A percentile compares a stretch with the other conserved stretches of the same genome.
These are phyloP conservation scores for Hamamelis virginiana DNA, from an alignment of 164 flowering plant species.

Conservation along the genomic window DNA sequence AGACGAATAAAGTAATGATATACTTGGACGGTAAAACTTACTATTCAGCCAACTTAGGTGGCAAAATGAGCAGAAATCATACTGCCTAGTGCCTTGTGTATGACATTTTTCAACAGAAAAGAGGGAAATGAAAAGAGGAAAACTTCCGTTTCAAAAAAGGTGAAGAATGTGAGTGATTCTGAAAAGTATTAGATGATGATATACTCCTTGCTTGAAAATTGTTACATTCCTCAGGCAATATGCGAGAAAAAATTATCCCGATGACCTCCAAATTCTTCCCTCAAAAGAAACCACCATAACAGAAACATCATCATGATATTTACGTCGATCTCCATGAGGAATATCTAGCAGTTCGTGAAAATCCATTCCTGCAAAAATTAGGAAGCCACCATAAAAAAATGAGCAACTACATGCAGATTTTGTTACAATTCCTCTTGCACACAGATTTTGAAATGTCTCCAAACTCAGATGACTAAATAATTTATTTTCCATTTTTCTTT, in stretches of 20 bases:
- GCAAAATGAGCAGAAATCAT: too few relatives aligned
- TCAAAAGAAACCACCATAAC: constrained; percentile 70
- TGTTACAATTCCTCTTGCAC: neutral
- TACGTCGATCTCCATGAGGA: constrained; percentile 66
- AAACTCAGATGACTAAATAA: too few relatives aligned
- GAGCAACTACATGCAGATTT: neutral
- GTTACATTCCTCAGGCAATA: constrained; percentile 12
- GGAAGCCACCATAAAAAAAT: neutral
- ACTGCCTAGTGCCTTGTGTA: too few relatives aligned
- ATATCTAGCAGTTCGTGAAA: constrained; percentile 69
- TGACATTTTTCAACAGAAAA: too few relatives aligned
- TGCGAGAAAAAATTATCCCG: constrained; percentile 21
- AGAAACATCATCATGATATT: constrained; percentile 71
- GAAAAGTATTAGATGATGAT: constrained; percentile 13
- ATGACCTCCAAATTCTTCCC: constrained; percentile 65
- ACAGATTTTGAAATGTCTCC: neutral
- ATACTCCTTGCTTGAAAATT: constrained; percentile 17
- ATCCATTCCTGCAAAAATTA: constrained; percentile 58
- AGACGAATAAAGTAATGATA: too few relatives aligned
- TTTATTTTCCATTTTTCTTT: too few relatives aligned
- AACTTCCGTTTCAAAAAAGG: neutral
- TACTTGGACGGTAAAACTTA: too few relatives aligned
- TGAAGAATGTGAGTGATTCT: constrained; percentile 5
- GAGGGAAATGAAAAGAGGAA: too few relatives aligned
- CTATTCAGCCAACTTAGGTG: too few relatives aligned